Conservation (phyloP, 2,329 filamentous ascomycete genomes). For the Exophiala sideris region DNA sequence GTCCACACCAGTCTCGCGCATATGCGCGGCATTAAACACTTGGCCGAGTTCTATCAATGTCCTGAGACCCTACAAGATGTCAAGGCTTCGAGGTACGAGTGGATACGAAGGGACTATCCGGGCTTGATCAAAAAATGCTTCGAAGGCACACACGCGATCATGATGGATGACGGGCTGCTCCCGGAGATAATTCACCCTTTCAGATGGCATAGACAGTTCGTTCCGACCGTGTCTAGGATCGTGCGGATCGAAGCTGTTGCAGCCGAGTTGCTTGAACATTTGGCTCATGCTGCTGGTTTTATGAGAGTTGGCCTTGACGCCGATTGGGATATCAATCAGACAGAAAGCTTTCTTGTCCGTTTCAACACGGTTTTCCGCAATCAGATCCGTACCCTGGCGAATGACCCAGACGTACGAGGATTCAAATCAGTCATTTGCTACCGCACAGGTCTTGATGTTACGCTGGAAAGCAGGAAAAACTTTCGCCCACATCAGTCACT, state of each 20-base stretch:
- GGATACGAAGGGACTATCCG: conserved; percentile 50
- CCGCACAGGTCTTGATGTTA: conserved; percentile 66
- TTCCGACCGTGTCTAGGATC: conserved; percentile 63
- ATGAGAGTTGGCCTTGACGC: conserved; percentile 40
- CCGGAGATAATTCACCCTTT: conserved; percentile 56
- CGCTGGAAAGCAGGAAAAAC: conserved; percentile 29
- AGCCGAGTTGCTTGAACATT: conserved; percentile 57
- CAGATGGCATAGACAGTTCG: conserved; percentile 64
- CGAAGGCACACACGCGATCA: conserved; percentile 66
- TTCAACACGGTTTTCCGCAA: conserved; percentile 52
- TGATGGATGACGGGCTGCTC: conserved; percentile 75
- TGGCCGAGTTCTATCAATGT: conserved; percentile 63
- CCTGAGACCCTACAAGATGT: conserved; percentile 61
- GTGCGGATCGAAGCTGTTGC: conserved; percentile 74
- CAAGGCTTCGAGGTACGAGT: conserved; percentile 46
- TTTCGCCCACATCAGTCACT: conserved; percentile 29
- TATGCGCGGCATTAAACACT: conserved; percentile 65
- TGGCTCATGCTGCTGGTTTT: conserved; percentile 39
- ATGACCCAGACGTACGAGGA: conserved; percentile 66
- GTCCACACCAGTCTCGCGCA: conserved; percentile 64
- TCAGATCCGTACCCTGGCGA: conserved; percentile 56
- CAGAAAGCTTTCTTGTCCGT: conserved; percentile 28
- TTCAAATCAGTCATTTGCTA: conserved; percentile 87
- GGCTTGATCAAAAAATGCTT: conserved; percentile 64
- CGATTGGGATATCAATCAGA: conserved; percentile 35